Conservation (phyloP, 2,329 filamentous ascomycete genomes). For the Capronia epimyces region DNA sequence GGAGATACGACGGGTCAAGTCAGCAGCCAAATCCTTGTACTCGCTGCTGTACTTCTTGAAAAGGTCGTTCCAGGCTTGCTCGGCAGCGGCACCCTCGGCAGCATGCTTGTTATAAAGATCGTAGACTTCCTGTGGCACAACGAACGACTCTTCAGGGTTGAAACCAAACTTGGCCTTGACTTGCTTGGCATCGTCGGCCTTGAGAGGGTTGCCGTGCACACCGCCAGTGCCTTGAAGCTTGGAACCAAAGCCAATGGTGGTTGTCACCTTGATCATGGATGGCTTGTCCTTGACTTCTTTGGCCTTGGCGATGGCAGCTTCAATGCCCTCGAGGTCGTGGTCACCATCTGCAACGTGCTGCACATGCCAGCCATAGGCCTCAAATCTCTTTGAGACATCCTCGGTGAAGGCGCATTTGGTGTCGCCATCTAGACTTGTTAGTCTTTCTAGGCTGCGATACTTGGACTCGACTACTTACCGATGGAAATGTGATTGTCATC, state of each 20-base stretch:
- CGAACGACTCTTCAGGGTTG: slow-evolving; percentile 88
- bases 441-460: not conserved
- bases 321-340: slow-evolving; percentile 78
- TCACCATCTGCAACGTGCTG: slow-evolving; percentile 81
- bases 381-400: slow-evolving; percentile 89
- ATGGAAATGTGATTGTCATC: slow-evolving; percentile 98
- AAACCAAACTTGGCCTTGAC: slow-evolving; percentile 96
- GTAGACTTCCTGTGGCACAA: slow-evolving; percentile 90
- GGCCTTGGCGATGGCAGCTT: slow-evolving; percentile 78
- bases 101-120: slow-evolving; percentile 82
- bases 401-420: slow-evolving; percentile 96
- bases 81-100: slow-evolving; percentile 76
- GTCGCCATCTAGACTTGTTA: slow-evolving; percentile 64
- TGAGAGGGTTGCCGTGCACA: slow-evolving; percentile 93
- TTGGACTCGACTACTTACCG: slow-evolving; percentile 45
- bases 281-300: slow-evolving; percentile 93
- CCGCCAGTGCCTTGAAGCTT: slow-evolving; percentile 86
- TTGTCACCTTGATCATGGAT: slow-evolving; percentile 90
- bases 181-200: slow-evolving; percentile 87
- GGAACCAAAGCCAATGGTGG: slow-evolving; percentile 95
- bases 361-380: slow-evolving; percentile 95
- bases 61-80: slow-evolving; percentile 93
- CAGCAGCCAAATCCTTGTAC: slow-evolving; percentile 71
- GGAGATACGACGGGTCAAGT: slow-evolving; percentile 73
- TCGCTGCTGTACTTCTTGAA: slow-evolving; percentile 78